phyloP scores from a whole-genome alignment of 2,329 filamentous ascomycete species.

The Orbilia brochopaga region DNA sequence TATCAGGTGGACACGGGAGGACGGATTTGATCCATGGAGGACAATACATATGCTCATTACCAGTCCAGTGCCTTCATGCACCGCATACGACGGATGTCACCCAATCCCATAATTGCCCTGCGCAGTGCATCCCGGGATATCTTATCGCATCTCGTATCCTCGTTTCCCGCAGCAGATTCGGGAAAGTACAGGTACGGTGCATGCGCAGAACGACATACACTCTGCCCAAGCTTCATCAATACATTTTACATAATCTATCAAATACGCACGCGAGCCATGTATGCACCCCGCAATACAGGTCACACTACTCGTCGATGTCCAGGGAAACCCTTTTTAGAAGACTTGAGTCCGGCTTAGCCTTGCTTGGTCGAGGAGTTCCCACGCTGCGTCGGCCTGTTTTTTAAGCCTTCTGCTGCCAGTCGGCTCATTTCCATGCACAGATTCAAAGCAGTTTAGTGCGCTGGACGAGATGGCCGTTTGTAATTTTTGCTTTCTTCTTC shows the following conservation, averaged over 20 bases:
- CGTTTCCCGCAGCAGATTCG: constrained; percentile 33
- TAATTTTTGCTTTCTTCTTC: background rate
- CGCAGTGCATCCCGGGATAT: background rate
- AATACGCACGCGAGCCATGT: too few species aligned
- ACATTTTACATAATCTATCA: background rate
- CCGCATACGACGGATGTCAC: background rate
- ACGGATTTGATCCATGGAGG: too few species aligned
- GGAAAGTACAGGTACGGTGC: constrained; percentile 23
- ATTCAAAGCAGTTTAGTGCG: background rate
- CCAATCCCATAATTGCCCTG: background rate
- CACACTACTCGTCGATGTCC: background rate
- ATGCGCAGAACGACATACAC: constrained; percentile 13
- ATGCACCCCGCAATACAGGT: too few species aligned
- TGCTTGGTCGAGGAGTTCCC: too few species aligned
- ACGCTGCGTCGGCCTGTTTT: background rate
- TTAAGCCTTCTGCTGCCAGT: constrained; percentile 21
- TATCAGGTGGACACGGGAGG: too few species aligned
- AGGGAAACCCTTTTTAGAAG: background rate
- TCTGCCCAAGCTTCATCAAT: background rate
- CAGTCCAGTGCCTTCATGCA: too few species aligned
- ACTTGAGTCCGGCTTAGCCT: too few species aligned
- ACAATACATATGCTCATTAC: too few species aligned
- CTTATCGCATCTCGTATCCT: constrained; percentile 39
- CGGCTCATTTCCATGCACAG: constrained; percentile 45
- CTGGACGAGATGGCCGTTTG: background rate